Evolutionary conservation across 2,329 filamentous ascomycete species (phyloP).

Genomic region (Alternaria angustiovoidea): DNA sequence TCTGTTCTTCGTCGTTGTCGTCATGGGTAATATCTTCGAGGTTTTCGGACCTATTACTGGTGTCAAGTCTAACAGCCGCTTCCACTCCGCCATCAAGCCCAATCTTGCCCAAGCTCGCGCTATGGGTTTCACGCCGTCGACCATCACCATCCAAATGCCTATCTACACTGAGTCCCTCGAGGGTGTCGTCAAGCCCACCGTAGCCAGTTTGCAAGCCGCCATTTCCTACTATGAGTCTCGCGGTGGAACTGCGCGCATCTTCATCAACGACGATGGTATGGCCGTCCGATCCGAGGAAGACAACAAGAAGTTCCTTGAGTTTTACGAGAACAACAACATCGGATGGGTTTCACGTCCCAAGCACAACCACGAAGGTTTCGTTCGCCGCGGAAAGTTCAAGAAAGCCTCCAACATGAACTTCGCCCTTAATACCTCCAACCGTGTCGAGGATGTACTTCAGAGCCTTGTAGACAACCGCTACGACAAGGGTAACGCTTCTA

Average conservation of each 20-base stretch:
- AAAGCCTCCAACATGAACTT: conserved; percentile 76
- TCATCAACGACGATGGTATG: conserved; percentile 73
- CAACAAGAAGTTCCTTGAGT: conserved; percentile 52
- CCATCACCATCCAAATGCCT: conserved; percentile 78
- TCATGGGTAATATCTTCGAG: conserved; percentile 40
- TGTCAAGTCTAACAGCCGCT: conserved; percentile 77
- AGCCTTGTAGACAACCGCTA: conserved; percentile 54
- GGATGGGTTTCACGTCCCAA: conserved; percentile 58
- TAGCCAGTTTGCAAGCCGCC: conserved; percentile 76
- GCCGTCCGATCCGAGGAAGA: conserved; percentile 62
- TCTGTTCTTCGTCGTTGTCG: conserved; percentile 45
- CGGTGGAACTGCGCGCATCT: conserved; percentile 71
- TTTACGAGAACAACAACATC: conserved; percentile 59
- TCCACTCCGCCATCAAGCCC: conserved; percentile 70
- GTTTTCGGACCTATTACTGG: conserved; percentile 81
- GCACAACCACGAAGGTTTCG: conserved; percentile 44
- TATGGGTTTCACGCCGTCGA: conserved; percentile 68
- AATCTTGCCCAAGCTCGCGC: conserved; percentile 56
- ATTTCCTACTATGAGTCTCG: conserved; percentile 59
- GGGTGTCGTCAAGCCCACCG: conserved; percentile 76
- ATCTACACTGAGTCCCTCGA: conserved; percentile 84
- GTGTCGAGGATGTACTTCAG: conserved; percentile 68
- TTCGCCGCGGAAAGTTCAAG: conserved; percentile 42
- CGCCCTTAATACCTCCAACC: conserved; percentile 67
- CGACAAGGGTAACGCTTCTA: conserved; percentile 21